Conservation (phyloP, 139 green algal species). For the Gonium pectorale region DNA sequence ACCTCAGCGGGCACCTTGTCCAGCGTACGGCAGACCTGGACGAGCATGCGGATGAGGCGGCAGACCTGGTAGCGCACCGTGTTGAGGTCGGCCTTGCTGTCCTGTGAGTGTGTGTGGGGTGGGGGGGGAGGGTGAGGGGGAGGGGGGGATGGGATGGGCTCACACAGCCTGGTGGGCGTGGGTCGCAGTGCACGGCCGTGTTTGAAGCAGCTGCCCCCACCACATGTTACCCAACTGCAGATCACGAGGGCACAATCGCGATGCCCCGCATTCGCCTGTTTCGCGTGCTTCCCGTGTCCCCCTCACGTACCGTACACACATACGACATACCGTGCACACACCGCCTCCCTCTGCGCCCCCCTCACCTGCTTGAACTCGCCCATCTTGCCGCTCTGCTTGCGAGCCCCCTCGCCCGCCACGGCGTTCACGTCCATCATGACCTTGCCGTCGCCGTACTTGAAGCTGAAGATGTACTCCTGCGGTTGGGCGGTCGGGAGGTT, state of each 20-base stretch:
- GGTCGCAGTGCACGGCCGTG: no score
- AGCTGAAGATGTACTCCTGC: slow-evolving; percentile 87
- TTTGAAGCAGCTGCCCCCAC: no score
- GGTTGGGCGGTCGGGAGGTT: neutral
- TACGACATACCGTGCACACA: no score
- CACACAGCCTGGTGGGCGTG: no score
- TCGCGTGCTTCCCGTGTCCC: no score
- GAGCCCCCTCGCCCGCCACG: neutral
- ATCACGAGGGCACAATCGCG: no score
- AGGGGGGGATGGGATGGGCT: neutral
- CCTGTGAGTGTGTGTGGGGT: neutral
- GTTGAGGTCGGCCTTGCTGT: slow-evolving; percentile 5
- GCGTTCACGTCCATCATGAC: slow-evolving; percentile 58
- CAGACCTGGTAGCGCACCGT: slow-evolving; percentile 71
- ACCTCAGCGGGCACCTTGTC: slow-evolving; percentile 80
- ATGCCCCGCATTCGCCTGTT: no score
- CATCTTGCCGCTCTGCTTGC: slow-evolving; percentile 12
- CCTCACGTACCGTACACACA: no score
- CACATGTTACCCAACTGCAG: no score
- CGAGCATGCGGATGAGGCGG: slow-evolving; percentile 83
- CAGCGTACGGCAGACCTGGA: slow-evolving; percentile 80
- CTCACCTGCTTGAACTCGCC: slow-evolving; percentile 39
- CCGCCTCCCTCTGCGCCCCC: neutral
- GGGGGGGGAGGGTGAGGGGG: neutral
- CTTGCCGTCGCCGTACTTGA: slow-evolving; percentile 69